Conservation (phyloP, 2,329 filamentous ascomycete genomes). For the Xenoacremonium recifei region DNA sequence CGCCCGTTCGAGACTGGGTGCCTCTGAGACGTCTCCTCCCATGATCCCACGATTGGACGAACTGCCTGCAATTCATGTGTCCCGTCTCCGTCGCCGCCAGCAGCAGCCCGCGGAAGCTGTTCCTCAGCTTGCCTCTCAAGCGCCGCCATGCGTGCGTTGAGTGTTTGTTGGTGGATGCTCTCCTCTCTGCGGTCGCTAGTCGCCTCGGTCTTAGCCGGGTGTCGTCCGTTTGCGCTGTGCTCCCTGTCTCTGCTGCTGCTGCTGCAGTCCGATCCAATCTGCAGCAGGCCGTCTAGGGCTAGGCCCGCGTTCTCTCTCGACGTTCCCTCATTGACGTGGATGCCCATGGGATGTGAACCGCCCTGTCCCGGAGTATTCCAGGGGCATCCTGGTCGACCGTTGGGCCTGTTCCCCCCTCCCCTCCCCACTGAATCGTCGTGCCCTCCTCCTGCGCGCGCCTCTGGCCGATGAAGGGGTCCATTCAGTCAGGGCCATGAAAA, state of each 20-base stretch:
- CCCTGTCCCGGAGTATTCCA: slow-evolving; percentile 21
- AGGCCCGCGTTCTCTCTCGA: not conserved
- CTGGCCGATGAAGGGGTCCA: slow-evolving; percentile 16
- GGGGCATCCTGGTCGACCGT: slow-evolving; percentile 22
- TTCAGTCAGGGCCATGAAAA: slow-evolving; percentile 28
- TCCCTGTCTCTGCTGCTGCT: too few species aligned
- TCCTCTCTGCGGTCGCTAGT: too few species aligned
- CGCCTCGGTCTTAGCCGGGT: not conserved
- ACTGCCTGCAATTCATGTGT: slow-evolving; percentile 4
- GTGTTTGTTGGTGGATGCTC: too few species aligned
- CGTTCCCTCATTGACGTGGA: not conserved
- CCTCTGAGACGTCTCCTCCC: slow-evolving; percentile 13
- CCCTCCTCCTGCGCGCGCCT: slow-evolving; percentile 16
- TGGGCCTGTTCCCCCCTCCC: slow-evolving; percentile 24
- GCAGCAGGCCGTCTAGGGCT: too few species aligned
- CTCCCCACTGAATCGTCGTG: slow-evolving; percentile 25
- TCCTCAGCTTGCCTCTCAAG: not conserved
- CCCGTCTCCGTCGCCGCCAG: not conserved
- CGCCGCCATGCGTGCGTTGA: too few species aligned
- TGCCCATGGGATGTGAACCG: slow-evolving; percentile 9
- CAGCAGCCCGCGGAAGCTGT: not conserved
- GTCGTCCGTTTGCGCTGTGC: too few species aligned
- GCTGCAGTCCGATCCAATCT: too few species aligned
- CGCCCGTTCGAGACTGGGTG: slow-evolving; percentile 23
- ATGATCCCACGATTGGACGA: slow-evolving; percentile 25